Evolutionary conservation across 441 rosid species (phyloP), one percentile per base, ranked within the genome.

Genomic region (Populus tomentosa): DNA sequence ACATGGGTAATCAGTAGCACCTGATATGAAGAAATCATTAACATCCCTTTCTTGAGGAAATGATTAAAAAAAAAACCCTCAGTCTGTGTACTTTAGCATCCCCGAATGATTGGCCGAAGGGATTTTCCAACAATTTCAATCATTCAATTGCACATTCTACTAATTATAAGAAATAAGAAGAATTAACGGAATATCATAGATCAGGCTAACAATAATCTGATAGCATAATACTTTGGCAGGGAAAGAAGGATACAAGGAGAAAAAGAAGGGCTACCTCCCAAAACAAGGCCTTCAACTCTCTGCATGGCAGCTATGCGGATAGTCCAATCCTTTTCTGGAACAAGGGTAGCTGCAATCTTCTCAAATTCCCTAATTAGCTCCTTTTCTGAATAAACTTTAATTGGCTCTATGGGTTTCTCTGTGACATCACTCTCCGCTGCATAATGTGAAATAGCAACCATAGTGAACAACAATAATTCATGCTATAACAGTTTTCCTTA

Each of bases 241-340:
- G 21, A 18, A 14, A 67, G 26, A 77, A 28, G 23, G 24, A 62
- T 59, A 46, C 10, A 67, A 76, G 32, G 73, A 65, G 33, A 77
- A 4, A 67, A 53, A 40, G 36, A 16, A 42, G 75, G 35, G 35
- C 7, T 53, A 93, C 99, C 99, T 93, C 99, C 99, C 66, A 80
- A 89, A 80, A 90, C 97, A 81, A 97, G 97, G 83, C 89, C 98
- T 87, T 97, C 99, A 50, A 92, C 89, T 90, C 97, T 91, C 84
- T 91, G 98, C 97, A 97, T 89, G 86, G 99, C 98, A 79, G 94
- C 91, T 80, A 94, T 94, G 78, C 99, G 98, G 73, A 92, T 67
- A 42, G 99, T 88, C 99, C 99, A 97, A 80, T 97, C 99, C 83
- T 94, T 97, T 69, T 97, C 98, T 4, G 99, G 99, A 80, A 90